Base-by-base conservation (phyloP, 2,329 filamentous ascomycete species). In the Fusarium decemcellulare region DNA sequence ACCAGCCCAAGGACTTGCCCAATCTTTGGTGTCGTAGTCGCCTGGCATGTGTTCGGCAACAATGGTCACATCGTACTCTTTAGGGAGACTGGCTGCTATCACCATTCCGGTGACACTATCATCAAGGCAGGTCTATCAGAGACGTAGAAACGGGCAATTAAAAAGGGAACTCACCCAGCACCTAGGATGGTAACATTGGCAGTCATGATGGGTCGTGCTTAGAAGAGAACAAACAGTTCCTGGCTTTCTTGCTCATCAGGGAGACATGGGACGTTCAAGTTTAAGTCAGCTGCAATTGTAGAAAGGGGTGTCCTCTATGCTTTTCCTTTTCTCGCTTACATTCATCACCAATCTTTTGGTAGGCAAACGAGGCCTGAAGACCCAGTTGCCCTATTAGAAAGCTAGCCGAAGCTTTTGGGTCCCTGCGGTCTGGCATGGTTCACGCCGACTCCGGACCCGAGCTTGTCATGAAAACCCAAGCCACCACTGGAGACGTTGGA, bases 1-100 rank as follows among this genome's bases (percentile, higher is more conserved):
- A n/a, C 78, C 77, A 1, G 78, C 78, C 73, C 74, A 79, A 7
- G 76, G 77, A 53, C 76, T 78, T 1, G 76, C 73, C 76, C 77
- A 80, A n/a, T 70, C 67, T 1, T 67, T 58, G 30, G 61, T 59
- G 15, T 70, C 47, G 9, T 55, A 37, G 56, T 79, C 77, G 5
- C 76, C 76, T 12, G 76, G 76, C 32, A 80, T 67, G 61, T 79
- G 65, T 23, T 72, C 65, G 11, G 76, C 78, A 16, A 78, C 69
- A 37, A 80, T 75, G n/a, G 77, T 80, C 15, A 80, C 61, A 11
- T 72, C 64, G 63, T 76, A 71, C 42, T 72, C 48, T 30, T 61
- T 48, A 8, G 76, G 67, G 23, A 80, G 71, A 11, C 58, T 65
- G 52, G 57, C 66, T 23, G 78, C 78, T 7, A 73, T 75, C 7